A percentile compares a stretch with the other conserved stretches of the same genome.
phyloP scores from a whole-genome alignment of 768 basidiomycete genomes.

The Auriculariales sp. region DNA sequence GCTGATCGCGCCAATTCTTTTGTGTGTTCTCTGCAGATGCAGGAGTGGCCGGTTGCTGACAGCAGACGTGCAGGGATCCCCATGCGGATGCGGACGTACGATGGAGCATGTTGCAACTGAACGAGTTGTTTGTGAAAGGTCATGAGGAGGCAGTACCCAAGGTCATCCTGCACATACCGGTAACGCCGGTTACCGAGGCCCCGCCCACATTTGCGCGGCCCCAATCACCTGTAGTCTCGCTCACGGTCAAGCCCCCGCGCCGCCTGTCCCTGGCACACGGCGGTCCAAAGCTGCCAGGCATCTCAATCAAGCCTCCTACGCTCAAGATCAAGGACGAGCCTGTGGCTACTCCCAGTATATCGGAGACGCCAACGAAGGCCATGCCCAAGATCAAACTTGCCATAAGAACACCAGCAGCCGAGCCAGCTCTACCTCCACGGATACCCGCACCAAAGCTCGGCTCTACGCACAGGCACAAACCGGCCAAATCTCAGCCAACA shows the following conservation, averaged over 20 bases:
- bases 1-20: constrained; percentile 63
- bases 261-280: not conserved
- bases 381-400: too few relatives aligned
- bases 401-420: too few relatives aligned
- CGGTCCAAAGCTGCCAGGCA: not conserved
- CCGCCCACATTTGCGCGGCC: constrained; percentile 26
- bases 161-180: constrained; percentile 66
- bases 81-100: constrained; percentile 80
- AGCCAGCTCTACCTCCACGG: too few relatives aligned
- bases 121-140: constrained; percentile 75
- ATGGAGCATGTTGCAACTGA: constrained; percentile 82
- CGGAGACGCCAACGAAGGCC: constrained; percentile 11
- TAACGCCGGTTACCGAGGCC: constrained; percentile 54
- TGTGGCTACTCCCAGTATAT: constrained; percentile 8
- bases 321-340: constrained; percentile 49
- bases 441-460: too few relatives aligned
- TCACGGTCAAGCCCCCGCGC: constrained; percentile 2
- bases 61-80: constrained; percentile 34
- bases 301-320: constrained; percentile 14
- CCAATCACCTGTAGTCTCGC: constrained; percentile 33
- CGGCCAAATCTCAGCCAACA: constrained; percentile 55
- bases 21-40: constrained; percentile 30
- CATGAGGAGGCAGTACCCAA: constrained; percentile 75
- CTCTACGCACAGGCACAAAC: constrained; percentile 22
- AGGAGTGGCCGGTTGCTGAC: not conserved